Conservation (phyloP, 441 rosid species). For the Isatis lusitanica region DNA sequence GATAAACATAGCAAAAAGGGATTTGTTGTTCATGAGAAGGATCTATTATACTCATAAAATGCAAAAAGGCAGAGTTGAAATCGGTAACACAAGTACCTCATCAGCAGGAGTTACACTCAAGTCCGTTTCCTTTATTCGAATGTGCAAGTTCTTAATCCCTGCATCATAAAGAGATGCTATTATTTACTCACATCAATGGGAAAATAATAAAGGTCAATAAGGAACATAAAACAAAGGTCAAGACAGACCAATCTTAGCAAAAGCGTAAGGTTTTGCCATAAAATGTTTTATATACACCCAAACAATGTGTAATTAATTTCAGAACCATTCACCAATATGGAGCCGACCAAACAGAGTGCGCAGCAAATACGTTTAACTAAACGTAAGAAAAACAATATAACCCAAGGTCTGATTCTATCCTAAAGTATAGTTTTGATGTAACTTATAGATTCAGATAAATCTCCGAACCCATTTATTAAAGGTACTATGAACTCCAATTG, state of each 20-base stretch:
- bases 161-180: constrained; percentile 24
- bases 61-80: neutral
- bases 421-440: neutral
- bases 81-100: constrained; percentile 57
- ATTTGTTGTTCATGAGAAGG: no score
- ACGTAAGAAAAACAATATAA: neutral
- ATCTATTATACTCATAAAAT: no score
- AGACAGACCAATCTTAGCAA: neutral
- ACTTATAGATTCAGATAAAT: neutral
- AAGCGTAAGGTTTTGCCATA: neutral
- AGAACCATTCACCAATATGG: neutral
- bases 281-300: neutral
- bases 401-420: neutral
- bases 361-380: neutral
- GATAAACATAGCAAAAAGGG: neutral
- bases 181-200: neutral
- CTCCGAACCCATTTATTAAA: neutral
- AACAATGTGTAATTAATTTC: neutral
- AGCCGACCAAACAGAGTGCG: neutral
- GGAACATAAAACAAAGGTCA: neutral
- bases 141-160: constrained; percentile 72
- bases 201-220: neutral
- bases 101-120: constrained; percentile 66
- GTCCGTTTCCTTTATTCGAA: constrained; percentile 63
- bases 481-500: neutral